Percentiles rank a stretch among this genome's conserved stretches.
Conservation (phyloP, 805 yeast species). For the Saturnispora hagleri region DNA sequence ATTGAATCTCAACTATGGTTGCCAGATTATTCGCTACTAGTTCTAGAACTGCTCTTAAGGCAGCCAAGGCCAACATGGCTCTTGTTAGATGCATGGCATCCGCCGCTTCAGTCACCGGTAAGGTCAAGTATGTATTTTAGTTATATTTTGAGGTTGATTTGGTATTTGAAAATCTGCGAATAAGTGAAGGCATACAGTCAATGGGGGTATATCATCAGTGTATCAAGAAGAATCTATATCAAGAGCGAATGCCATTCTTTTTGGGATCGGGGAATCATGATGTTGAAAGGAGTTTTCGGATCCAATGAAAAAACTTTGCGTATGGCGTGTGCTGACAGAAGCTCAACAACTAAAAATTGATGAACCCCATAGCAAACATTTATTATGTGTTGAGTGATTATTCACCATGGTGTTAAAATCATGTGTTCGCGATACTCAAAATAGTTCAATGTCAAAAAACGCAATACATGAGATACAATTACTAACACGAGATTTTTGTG, state of each 20-base stretch:
- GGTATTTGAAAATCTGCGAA: neutral
- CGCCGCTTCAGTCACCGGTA: constrained; percentile 71
- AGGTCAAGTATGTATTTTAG: constrained; percentile 66
- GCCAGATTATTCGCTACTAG: constrained; percentile 52
- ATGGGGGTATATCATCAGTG: too few species aligned
- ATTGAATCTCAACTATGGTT: constrained; percentile 21
- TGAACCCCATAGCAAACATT: too few species aligned
- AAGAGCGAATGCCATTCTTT: too few species aligned
- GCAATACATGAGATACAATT: neutral
- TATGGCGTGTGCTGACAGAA: too few species aligned
- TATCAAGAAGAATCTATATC: too few species aligned
- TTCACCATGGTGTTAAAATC: too few species aligned
- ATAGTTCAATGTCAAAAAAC: too few species aligned
- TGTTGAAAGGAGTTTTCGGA: neutral
- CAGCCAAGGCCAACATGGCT: constrained; percentile 75
- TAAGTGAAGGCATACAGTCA: too few species aligned
- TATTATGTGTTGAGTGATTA: too few species aligned
- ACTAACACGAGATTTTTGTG: constrained; percentile 17
- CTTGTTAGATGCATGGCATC: constrained; percentile 72
- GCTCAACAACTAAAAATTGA: too few species aligned
- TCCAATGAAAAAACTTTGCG: neutral
- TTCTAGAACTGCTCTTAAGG: constrained; percentile 81
- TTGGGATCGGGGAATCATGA: neutral
- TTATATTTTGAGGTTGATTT: neutral
- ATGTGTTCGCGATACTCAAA: too few species aligned